phyloP scores from a whole-genome alignment of 805 yeast species.

The Naumovozyma baii region DNA sequence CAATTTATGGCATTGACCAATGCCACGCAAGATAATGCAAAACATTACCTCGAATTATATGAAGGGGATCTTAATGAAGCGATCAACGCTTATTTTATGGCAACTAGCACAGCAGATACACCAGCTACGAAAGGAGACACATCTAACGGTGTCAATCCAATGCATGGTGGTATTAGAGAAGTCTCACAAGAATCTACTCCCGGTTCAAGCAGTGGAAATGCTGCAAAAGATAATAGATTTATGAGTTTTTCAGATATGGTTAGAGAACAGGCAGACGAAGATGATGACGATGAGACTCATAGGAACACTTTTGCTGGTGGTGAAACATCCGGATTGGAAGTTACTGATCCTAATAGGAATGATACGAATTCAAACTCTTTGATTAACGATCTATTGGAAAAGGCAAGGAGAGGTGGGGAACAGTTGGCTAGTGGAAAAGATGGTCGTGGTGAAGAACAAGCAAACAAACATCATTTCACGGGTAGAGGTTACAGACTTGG shows the following conservation, averaged over 20 bases:
- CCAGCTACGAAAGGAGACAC: constrained; percentile 1
- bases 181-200: neutral
- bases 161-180: neutral
- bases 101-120: neutral
- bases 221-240: constrained; percentile 23
- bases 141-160: neutral
- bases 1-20: constrained; percentile 34
- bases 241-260: constrained; percentile 34
- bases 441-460: constrained; percentile 24
- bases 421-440: constrained; percentile 30
- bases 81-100: constrained; percentile 22
- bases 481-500: constrained; percentile 38
- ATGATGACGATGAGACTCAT: constrained; percentile 44
- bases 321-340: constrained; percentile 69
- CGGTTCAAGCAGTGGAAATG: neutral
- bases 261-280: constrained; percentile 31
- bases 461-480: constrained; percentile 28
- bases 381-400: constrained; percentile 50
- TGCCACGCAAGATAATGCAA: constrained; percentile 32
- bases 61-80: constrained; percentile 23
- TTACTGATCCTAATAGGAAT: constrained; percentile 57
- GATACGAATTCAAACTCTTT: constrained; percentile 33
- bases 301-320: constrained; percentile 57
- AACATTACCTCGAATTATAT: constrained; percentile 29
- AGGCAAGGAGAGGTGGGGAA: constrained; percentile 56